phyloP scores from a whole-genome alignment of 208 protist species.

The Leishmania tarentolae region DNA sequence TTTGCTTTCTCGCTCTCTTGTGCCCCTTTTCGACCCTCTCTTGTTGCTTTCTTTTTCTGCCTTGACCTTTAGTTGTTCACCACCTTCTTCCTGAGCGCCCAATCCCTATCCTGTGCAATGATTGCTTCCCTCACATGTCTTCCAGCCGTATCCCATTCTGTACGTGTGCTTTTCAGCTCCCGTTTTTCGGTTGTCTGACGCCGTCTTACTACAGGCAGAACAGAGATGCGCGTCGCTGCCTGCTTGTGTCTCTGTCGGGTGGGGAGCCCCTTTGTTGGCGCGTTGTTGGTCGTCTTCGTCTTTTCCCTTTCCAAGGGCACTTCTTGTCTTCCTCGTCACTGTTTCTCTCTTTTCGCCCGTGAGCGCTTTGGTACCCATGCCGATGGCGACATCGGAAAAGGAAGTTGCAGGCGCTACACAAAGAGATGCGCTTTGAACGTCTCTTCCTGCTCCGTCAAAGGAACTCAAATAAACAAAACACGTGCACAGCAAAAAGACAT shows the following conservation, averaged over 20 bases:
- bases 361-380: not conserved
- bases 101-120: not conserved
- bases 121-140: not conserved
- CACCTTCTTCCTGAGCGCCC: not conserved
- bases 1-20: not conserved
- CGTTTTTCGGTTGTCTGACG: not conserved
- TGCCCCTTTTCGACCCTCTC: slow-evolving; percentile 10
- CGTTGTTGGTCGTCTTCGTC: not conserved
- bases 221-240: not conserved
- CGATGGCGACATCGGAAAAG: not conserved
- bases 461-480: not conserved
- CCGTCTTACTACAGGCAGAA: not conserved
- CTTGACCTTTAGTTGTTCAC: not conserved
- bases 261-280: not conserved
- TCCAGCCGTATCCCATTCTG: not conserved
- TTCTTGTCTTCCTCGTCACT: not conserved
- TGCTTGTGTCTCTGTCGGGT: not conserved
- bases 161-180: not conserved
- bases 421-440: not conserved
- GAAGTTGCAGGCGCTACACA: not conserved
- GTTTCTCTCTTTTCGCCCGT: no score
- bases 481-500: no score
- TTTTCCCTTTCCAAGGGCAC: not conserved
- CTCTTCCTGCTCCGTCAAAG: not conserved
- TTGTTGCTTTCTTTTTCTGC: not conserved